Conservation (phyloP, 2,329 filamentous ascomycete species). For the Aureobasidium zeae region DNA sequence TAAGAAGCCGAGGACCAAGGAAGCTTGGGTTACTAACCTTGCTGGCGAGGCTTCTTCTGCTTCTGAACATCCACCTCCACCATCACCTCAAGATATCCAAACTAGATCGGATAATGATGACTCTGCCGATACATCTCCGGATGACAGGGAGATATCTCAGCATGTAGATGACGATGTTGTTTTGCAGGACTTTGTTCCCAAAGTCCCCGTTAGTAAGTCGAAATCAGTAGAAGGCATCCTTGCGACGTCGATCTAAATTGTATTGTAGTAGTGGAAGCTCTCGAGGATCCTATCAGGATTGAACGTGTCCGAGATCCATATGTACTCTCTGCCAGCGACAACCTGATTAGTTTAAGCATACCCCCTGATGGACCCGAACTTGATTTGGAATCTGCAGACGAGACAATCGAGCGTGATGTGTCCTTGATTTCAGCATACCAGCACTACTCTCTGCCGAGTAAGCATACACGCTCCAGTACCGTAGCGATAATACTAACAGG, state of each 20-base stretch:
- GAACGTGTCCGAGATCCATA: background rate
- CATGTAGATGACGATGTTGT: too few relatives aligned
- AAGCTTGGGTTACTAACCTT: slow-evolving; percentile 5
- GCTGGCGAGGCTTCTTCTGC: background rate
- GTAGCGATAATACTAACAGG: background rate
- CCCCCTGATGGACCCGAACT: background rate
- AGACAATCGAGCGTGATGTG: slow-evolving; percentile 3
- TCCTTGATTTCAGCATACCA: background rate
- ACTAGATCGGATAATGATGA: too few relatives aligned
- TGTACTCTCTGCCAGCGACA: background rate
- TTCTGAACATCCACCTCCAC: background rate
- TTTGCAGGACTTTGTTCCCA: too few relatives aligned
- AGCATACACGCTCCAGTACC: background rate
- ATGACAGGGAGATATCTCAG: background rate
- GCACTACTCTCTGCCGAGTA: slow-evolving; percentile 4
- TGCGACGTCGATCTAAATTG: too few relatives aligned
- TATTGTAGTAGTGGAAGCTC: background rate
- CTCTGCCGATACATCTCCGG: background rate
- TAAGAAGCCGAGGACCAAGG: slow-evolving; percentile 12
- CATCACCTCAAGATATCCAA: too few relatives aligned
- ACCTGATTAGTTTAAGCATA: background rate
- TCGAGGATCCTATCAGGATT: background rate
- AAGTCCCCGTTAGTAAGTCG: too few relatives aligned
- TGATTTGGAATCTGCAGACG: slow-evolving; percentile 1
- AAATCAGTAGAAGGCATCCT: too few relatives aligned